Evolutionary conservation across 495 filamentous ascomycete genomes (phyloP), one percentile per base, ranked within the genome.

Genomic region (Daldinia childiae): DNA sequence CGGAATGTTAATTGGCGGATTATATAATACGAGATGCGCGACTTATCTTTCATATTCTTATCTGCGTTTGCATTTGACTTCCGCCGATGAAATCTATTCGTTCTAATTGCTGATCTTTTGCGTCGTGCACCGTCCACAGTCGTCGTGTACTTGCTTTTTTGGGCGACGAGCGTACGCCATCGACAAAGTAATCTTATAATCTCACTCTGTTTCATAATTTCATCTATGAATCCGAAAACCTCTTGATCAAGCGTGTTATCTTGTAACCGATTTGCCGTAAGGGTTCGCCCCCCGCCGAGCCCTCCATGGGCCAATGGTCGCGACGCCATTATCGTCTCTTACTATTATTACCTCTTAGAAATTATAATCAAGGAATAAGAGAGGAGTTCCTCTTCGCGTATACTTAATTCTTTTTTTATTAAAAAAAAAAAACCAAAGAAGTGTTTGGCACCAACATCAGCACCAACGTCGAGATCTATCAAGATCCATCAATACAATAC

Each of bases 1-100:
- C 39, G 39, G 14, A 6, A n/a, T 15, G n/a, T 51, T 14, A 36
- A 45, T 36, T 24, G 14, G n/a, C 15, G 12, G 26, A 36, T 64
- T 56, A 56, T n/a, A 21, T 66, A 32, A 51, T 34, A 60, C 41
- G 24, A 0, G 19, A 50, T n/a, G 61, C 26, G 17, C 68, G 63
- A 68, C 60, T 64, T 60, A 72, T 61, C 60, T 66, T 54, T n/a
- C 58, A 24, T 55, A 6, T 26, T 41, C 57, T 69, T 69, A 62
- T 65, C 70, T 56, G 45, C 26, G 24, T 34, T 26, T 56, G 45
- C 26, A 17, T 34, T 26, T 64, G 11, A 29, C 39, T 57, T 34
- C 48, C 41, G 26, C 12, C 5, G 11, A 0, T 36, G 9, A 32
- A 48, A 64, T 43, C 36, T 39, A 72, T 68, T 68, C 60, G 69